Evolutionary conservation across 116 monocot genomes (phyloP).

Genomic region (Iris pallida): DNA sequence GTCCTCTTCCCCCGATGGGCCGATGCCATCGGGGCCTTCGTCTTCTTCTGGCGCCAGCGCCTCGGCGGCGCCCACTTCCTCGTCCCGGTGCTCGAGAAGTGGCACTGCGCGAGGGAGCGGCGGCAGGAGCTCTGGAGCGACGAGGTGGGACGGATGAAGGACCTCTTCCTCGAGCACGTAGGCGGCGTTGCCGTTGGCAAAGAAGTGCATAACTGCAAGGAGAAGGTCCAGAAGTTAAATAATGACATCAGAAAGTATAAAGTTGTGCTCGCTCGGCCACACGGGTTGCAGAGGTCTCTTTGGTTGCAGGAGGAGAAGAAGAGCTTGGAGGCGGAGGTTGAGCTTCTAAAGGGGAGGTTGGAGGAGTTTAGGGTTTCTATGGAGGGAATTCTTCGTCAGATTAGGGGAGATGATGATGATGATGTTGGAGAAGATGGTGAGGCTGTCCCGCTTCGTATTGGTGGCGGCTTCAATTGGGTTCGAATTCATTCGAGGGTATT

Average conservation of each 20-base stretch:
- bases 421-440: not conserved
- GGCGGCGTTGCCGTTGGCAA: constrained; percentile 21
- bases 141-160: constrained; percentile 29
- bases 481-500: constrained; percentile 32
- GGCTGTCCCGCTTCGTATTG: constrained; percentile 27
- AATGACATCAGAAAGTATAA: constrained; percentile 17
- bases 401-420: constrained; percentile 6
- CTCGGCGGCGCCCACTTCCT: constrained; percentile 40
- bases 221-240: constrained; percentile 17
- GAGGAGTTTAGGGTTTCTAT: constrained; percentile 55
- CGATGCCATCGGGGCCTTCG: constrained; percentile 32
- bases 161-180: constrained; percentile 37
- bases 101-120: not conserved
- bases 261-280: not conserved
- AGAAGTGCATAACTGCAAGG: constrained; percentile 22
- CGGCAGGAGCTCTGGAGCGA: not conserved
- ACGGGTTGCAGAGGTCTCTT: not conserved
- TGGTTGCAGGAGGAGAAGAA: constrained; percentile 22
- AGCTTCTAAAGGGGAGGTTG: constrained; percentile 23
- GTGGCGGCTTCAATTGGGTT: constrained; percentile 37
- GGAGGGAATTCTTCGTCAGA: constrained; percentile 17
- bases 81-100: constrained; percentile 8
- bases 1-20: constrained; percentile 26
- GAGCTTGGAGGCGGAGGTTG: constrained; percentile 34
- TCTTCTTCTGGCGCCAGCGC: constrained; percentile 52